Base-by-base conservation (phyloP, 805 yeast genomes). In the Metschnikowia koreensis region DNA sequence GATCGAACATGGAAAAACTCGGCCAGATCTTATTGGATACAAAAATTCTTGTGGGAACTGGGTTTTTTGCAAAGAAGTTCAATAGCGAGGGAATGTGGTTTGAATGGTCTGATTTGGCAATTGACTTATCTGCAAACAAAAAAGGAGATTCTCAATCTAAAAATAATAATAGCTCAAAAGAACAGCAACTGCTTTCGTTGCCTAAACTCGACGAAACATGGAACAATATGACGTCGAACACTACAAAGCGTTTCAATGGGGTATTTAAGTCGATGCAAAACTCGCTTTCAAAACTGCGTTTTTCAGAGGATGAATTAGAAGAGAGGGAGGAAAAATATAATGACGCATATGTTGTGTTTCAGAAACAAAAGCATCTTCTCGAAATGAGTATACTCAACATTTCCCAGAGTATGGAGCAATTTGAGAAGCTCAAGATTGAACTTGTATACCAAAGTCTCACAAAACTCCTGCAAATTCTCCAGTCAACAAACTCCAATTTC, bases 71-170 rank as follows among this genome's bases (percentile, higher is more conserved):
- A 7, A 67, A 60, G 50, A 71, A 70, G 54, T 75, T 75, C 55
- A 71, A 60, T 48, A 69, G 74, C 50, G 76, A 73, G 49, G 71
- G 70, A 3, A 66, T 71, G 73, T 73, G 77, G 77, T 71, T 72
- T 44, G 79, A 75, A 55, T 74, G 78, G 78, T 60, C 74, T 1
- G 74, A 69, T 26, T 51, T 63, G 43, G 71, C 76, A 7, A 26
- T 59, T 3, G 60, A 48, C 22, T 52, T 47, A 5, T 16, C 41
- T 6, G 51, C 28, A n/a, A 43, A 34, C 11, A 29, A 40, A 12
- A 1, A 26, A 11, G 17, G 15, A 34, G 17, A 41, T 13, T 22
- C 15, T 16, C 27, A 6, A 8, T 6, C 7, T 28, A 41, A 41
- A n/a, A 2, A 6, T 4, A 26, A 12, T 13, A 38, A 13, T 7